Evolutionary conservation across 257 asterid species (phyloP).

Genomic region (Perilla frutescens): DNA sequence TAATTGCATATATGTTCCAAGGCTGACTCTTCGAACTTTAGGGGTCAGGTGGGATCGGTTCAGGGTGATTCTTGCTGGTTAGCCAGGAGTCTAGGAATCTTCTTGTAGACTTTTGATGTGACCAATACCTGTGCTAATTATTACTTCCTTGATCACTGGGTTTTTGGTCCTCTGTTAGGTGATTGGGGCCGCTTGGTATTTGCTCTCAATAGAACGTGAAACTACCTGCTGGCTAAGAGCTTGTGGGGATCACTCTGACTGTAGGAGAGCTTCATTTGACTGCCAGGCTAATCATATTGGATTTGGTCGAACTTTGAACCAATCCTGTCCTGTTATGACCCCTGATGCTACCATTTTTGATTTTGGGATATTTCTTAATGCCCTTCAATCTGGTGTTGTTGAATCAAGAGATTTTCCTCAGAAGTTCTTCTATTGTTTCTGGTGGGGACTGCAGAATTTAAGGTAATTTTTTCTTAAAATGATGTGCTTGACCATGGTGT

Average conservation of each 20-base stretch:
- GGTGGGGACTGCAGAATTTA: conserved; percentile 96
- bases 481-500: neutral
- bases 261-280: conserved; percentile 54
- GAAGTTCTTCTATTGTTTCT: conserved; percentile 87
- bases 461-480: conserved; percentile 50
- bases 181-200: conserved; percentile 85
- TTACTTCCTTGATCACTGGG: conserved; percentile 18
- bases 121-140: neutral
- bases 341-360: conserved; percentile 55
- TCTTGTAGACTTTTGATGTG: neutral
- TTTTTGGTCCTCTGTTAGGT: conserved; percentile 44
- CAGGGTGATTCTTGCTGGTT: conserved; percentile 10
- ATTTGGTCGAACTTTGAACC: conserved; percentile 44
- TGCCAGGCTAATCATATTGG: conserved; percentile 46
- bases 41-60: conserved; percentile 10
- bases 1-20: neutral
- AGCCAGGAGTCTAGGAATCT: neutral
- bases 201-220: conserved; percentile 78
- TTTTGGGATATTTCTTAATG: conserved; percentile 77
- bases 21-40: neutral
- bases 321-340: conserved; percentile 62
- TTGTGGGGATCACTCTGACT: conserved; percentile 49
- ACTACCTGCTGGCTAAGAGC: conserved; percentile 77
- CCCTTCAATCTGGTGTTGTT: conserved; percentile 79
- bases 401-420: conserved; percentile 77